phyloP scores from a whole-genome alignment of 2,329 filamentous ascomycete species.

The Hirsutella rhossiliensis region DNA sequence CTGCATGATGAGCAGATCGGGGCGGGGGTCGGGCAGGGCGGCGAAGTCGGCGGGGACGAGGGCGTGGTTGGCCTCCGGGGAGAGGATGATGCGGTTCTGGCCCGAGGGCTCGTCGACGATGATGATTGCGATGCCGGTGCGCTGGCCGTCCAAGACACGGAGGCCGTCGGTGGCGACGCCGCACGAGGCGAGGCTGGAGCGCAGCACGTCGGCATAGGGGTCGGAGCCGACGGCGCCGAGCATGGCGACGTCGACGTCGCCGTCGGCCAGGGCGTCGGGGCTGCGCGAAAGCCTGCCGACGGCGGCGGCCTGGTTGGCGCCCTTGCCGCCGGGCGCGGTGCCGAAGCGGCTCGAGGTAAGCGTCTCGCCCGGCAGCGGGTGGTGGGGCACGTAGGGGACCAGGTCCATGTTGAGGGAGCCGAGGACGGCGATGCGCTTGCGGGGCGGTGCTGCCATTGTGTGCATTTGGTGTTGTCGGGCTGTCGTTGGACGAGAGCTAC shows the following conservation, averaged over 20 bases:
- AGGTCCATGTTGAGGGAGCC: slow-evolving; percentile 94
- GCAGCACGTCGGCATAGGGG: slow-evolving; percentile 50
- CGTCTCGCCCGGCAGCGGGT: slow-evolving; percentile 79
- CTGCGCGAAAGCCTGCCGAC: slow-evolving; percentile 67
- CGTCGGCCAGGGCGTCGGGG: slow-evolving; percentile 19
- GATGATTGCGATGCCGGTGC: slow-evolving; percentile 64
- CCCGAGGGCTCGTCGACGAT: slow-evolving; percentile 61
- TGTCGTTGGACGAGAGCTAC: background rate
- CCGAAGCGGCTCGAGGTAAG: slow-evolving; percentile 67
- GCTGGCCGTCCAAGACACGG: slow-evolving; percentile 24
- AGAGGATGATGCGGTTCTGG: slow-evolving; percentile 67
- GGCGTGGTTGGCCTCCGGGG: slow-evolving; percentile 56
- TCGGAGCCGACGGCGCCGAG: slow-evolving; percentile 62
- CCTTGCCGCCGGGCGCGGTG: slow-evolving; percentile 82
- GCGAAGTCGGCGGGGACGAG: slow-evolving; percentile 24
- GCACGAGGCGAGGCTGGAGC: slow-evolving; percentile 42
- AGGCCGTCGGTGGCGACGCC: slow-evolving; percentile 51
- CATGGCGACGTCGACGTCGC: slow-evolving; percentile 46
- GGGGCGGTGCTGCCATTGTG: slow-evolving; percentile 3
- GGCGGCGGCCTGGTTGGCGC: slow-evolving; percentile 88
- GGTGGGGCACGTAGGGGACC: slow-evolving; percentile 73
- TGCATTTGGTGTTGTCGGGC: background rate
- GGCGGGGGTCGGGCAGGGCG: slow-evolving; percentile 21
- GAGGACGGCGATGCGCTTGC: slow-evolving; percentile 61
- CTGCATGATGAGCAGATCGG: slow-evolving; percentile 62